Evolutionary conservation across 345 rosid genomes (phyloP).

Genomic region (Cochlearia excelsa): DNA sequence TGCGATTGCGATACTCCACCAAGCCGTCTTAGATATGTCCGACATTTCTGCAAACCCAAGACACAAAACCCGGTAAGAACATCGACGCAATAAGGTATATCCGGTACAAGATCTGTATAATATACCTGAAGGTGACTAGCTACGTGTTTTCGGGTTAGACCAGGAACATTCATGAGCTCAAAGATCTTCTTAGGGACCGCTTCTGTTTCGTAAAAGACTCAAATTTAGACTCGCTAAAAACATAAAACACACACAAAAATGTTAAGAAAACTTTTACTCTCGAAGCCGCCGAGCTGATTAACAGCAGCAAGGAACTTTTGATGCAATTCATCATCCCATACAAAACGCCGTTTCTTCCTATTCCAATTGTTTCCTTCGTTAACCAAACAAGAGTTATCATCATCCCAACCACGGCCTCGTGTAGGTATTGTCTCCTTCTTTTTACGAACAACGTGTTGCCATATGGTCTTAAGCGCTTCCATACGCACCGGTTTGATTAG

Average conservation of each 20-base stretch:
- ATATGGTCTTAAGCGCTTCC: conserved; percentile 77
- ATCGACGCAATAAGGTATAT: neutral
- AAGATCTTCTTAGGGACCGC: conserved; percentile 93
- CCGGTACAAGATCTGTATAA: neutral
- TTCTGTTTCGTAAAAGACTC: conserved; percentile 38
- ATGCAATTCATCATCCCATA: conserved; percentile 92
- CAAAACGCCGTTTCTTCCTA: conserved; percentile 72
- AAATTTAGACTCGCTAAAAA: neutral
- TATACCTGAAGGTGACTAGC: conserved; percentile 95
- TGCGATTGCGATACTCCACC: conserved; percentile 83
- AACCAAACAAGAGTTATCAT: conserved; percentile 64
- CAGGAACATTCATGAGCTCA: conserved; percentile 91
- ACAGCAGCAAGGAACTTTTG: conserved; percentile 87
- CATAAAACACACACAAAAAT: conserved; percentile 4
- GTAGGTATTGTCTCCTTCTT: conserved; percentile 52
- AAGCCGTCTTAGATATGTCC: conserved; percentile 89
- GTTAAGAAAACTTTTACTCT: conserved; percentile 51
- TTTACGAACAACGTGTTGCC: conserved; percentile 70
- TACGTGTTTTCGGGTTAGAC: conserved; percentile 82
- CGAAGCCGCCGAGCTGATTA: conserved; percentile 69
- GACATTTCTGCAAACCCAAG: conserved; percentile 67
- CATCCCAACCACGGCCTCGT: conserved; percentile 37
- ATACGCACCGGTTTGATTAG: conserved; percentile 73
- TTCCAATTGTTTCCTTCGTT: conserved; percentile 56
- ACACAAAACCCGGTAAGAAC: conserved; percentile 4